Percentiles rank a stretch among this genome's conserved stretches.
Conservation (phyloP, 2,329 filamentous ascomycete species). For the Venturia oleaginea region DNA sequence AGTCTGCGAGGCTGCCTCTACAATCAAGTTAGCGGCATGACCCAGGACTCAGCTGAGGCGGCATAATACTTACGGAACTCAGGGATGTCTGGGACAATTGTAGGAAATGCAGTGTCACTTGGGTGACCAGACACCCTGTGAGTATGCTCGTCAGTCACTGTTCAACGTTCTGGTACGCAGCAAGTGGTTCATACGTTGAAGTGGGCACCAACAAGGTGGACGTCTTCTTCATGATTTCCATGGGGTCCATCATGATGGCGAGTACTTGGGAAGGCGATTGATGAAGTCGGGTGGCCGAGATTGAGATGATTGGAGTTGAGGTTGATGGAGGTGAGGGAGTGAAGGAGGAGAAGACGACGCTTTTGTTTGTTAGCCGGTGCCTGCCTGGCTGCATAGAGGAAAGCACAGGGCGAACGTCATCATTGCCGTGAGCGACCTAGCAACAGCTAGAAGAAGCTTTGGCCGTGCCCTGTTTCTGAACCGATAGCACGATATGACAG, state of each 20-base stretch:
- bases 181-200: constrained; percentile 18
- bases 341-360: not conserved
- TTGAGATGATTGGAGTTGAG: not conserved
- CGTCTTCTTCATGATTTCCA: constrained; percentile 33
- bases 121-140: constrained; percentile 15
- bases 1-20: constrained; percentile 31
- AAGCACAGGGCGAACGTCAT: too few species aligned
- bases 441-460: too few species aligned
- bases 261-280: not conserved
- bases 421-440: too few species aligned
- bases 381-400: too few species aligned
- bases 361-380: not conserved
- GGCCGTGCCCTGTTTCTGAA: too few species aligned
- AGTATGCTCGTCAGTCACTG: constrained; percentile 16
- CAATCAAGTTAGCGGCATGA: not conserved
- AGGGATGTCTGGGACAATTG: constrained; percentile 33
- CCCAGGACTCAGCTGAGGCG: too few species aligned
- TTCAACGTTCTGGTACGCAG: not conserved
- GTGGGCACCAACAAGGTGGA: constrained; percentile 18
- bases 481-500: too few species aligned
- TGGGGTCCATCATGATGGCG: constrained; percentile 27
- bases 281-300: not conserved
- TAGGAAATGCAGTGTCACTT: constrained; percentile 30
- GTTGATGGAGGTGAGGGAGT: not conserved
- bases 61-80: constrained; percentile 22